Evolutionary conservation across 2,329 filamentous ascomycete genomes (phyloP), one percentile per base, ranked within the genome.

Genomic region (Colletotrichum costaricense): DNA sequence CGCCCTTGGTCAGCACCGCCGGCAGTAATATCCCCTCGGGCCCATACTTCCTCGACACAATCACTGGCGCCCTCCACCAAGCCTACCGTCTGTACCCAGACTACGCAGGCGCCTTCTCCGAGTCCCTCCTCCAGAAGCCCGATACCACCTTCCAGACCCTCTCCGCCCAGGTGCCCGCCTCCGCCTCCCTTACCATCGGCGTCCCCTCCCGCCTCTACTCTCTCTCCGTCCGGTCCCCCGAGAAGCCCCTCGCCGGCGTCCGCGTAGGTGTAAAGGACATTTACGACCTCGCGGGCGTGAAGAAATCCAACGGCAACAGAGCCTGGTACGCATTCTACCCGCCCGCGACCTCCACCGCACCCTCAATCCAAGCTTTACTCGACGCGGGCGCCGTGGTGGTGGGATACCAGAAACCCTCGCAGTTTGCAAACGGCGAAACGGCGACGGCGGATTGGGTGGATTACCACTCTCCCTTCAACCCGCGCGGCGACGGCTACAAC

Each of bases 191-290:
- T 22, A 82, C 81, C 26, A 76, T 87, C 38, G 85, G 69, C 76
- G 91, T 93, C 0, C 90, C 90, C 4, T 92, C 90, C 7, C 85
- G 91, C 11, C 81, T 92, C 0, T 92, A 92, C 81, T 90, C 38
- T 8, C 16, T 42, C 16, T 1, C 84, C 79, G 87, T 84, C 2
- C 86, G 84, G 58, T 89, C 87, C 0, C 76, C 80, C 0, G 82
- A 85, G n/a, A 86, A 89, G 76, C 90, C 90, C 1, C 82, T 93
- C 0, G 88, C 89, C 5, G 91, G 91, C 22, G 86, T 91, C 4
- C 86, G 91, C 22, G 79, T 93, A 0, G 90, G 86, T 0, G 84
- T 93, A 67, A 93, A 93, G 78, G 91, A 93, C 75, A 89, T 92
- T 59, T 90, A 86, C 76, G 84, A 91, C 74, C 80, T 92, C 52